Percentiles rank a stretch among this genome's conserved stretches.
These are phyloP conservation scores for Nepenthes mirabilis DNA, from an alignment of 148 eudicot species.

Conservation along the genomic window DNA sequence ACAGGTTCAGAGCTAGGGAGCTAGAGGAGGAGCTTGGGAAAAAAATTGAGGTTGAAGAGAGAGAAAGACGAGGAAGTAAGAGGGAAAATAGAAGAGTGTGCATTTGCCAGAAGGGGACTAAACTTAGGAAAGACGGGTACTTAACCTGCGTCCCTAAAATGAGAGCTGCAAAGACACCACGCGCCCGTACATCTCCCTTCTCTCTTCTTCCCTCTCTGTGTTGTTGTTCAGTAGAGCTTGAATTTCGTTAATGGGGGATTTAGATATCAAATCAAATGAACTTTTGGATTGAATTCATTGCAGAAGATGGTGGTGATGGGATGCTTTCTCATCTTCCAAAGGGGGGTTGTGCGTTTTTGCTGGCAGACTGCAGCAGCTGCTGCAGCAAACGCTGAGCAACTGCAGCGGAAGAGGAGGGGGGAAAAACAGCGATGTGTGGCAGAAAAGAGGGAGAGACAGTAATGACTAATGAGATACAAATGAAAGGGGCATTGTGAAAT, in stretches of 20 bases:
- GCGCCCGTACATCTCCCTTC: conserved; percentile 1
- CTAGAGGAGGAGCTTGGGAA: neutral
- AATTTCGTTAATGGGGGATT: neutral
- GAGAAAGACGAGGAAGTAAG: neutral
- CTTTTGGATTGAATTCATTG: no score
- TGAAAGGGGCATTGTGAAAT: neutral
- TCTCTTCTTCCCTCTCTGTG: conserved; percentile 1
- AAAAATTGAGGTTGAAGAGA: neutral
- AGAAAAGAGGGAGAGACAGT: conserved; percentile 15
- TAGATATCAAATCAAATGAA: conserved; percentile 3
- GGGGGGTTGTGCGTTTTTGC: neutral
- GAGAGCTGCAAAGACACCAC: conserved; percentile 25
- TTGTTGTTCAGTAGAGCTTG: neutral
- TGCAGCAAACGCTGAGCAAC: conserved; percentile 8
- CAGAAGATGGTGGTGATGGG: no score
- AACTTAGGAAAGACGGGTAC: conserved; percentile 42
- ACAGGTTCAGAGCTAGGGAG: neutral
- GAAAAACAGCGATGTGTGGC: conserved; percentile 28
- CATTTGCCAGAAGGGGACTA: conserved; percentile 31
- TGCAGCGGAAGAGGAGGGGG: conserved; percentile 10
- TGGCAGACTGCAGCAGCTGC: neutral
- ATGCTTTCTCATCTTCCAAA: neutral
- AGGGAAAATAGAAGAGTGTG: conserved; percentile 16
- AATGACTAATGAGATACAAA: neutral
- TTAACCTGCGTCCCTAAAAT: conserved; percentile 29